Evolutionary conservation across 2,329 filamentous ascomycete species (phyloP), one percentile per base, ranked within the genome.

Genomic region (Ascosphaera pollenicola): DNA sequence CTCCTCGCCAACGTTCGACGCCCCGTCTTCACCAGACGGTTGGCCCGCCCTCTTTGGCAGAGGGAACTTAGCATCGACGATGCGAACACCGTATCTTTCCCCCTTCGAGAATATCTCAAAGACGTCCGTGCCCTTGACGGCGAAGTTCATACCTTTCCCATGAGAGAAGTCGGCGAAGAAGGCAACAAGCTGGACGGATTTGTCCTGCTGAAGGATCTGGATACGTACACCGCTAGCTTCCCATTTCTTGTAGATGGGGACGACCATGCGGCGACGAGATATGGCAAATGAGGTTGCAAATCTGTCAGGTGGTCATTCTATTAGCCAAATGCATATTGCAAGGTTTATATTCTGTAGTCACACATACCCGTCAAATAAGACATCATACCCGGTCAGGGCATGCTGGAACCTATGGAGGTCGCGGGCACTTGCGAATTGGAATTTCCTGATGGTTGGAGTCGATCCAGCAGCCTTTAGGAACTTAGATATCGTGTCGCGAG

Each of bases 241-340:
- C 81, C 82, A 91, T 56, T 89, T 89, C 60, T 93, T 92, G 61
- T 91, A 80, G 46, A 93, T 87, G 0, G 82, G 82, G 13, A 92
- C 82, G 10, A 93, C 81, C 77, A 85, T 89, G 46, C 81, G 72
- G 37, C 81, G 73, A 21, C 84, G 74, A 1, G 84, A 75, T 46
- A 93, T 92, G 42, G 78, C 75, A 54, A 93, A 81, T 0, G 73
- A 74, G 6, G 69, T 64, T 4, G 82, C 82, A 39, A 80, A 58
- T 5, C 73, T 61, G 28, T 43, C 18, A 13, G 6, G 36, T 15
- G 28, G 28, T 40, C 17, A 31, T 17, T 43, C 34, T 24, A 17
- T 15, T 13, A 26, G 36, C 16, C 24, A 34, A 6, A 39, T 8
- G 39, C n/a, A n/a, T n/a, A n/a, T n/a, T n/a, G n/a, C n/a, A n/a